phyloP scores from a whole-genome alignment of 805 yeast genomes.

The Tetrapisispora nanseiensis region DNA sequence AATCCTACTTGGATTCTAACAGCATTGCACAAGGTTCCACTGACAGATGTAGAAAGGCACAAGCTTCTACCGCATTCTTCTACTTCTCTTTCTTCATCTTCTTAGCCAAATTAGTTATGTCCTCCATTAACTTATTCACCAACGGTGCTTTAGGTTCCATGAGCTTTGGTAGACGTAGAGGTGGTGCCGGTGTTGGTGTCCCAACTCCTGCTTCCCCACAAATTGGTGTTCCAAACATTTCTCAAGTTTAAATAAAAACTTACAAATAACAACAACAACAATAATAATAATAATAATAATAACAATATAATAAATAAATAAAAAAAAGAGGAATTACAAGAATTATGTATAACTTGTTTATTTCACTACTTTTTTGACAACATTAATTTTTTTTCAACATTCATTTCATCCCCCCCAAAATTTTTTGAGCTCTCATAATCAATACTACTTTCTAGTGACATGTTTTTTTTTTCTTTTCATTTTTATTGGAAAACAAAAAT shows the following conservation, averaged over 20 bases:
- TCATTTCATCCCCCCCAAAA: background rate
- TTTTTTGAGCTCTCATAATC: background rate
- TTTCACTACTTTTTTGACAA: no score
- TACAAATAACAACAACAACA: background rate
- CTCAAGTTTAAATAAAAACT: constrained; percentile 56
- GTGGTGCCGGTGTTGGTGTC: constrained; percentile 24
- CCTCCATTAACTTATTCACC: constrained; percentile 9
- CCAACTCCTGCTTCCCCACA: constrained; percentile 31
- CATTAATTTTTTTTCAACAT: background rate
- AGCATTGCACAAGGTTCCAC: constrained; percentile 61
- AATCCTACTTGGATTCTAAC: constrained; percentile 53
- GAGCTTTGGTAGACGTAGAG: constrained; percentile 32
- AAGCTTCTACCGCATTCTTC: constrained; percentile 71
- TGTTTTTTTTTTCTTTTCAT: no score
- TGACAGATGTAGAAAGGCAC: constrained; percentile 92
- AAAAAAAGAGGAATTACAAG: no score
- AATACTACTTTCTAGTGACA: background rate
- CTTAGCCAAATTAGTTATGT: constrained; percentile 47
- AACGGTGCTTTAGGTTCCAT: constrained; percentile 20
- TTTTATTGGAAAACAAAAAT: no score
- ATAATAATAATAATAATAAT: no score
- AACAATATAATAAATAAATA: no score
- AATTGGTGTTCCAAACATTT: constrained; percentile 83
- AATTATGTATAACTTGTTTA: no score
- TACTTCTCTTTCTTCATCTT: constrained; percentile 76